Base-by-base conservation (phyloP, 306 rosid species). In the Quercus dentata region DNA sequence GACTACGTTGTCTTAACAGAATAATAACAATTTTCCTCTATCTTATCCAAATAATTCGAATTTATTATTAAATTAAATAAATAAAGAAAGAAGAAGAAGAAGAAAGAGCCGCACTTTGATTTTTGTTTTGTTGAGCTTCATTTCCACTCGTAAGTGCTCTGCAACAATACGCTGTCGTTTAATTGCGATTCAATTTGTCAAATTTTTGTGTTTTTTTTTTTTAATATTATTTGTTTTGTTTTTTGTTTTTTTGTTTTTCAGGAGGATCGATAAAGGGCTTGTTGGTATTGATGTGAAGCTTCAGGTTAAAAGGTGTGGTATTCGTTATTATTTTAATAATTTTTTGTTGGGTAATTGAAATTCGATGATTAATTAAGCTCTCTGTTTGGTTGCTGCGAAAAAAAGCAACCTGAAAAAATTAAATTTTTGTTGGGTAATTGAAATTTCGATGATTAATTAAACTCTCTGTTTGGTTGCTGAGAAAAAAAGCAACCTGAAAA, bases 221-320 rank as follows among this genome's bases (percentile, higher is more conserved):
- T 19, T 1, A 28, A 62, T 41, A 6, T 31, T 46, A 28, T 76
- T 12, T 27, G 3, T 11, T 33, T 46, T 21, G 11, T 75, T 76
- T 58, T 35, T 72, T 27, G 28, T 27, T 27, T 86, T 33, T 46
- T 58, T 35, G 69, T 27, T 28, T 86, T 77, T 79, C 82, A 78
- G 86, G 74, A 81, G 75, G 87, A 83, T 89, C 74, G 44, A 38
- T 74, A 71, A 71, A 7, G 21, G 58, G 79, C 57, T 80, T 57
- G 76, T 73, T 82, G 76, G 55, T 76, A 13, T 84, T 69, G 79
- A 85, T 83, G 82, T 83, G 80, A 85, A 78, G 80, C 75, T 89
- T 84, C 83, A 38, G 35, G 70, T 85, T 79, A 61, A 49, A 49
- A 81, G 91, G 88, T 85, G 68, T 67, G 91, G 81, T 80, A 82